Conservation (phyloP, 2,329 filamentous ascomycete genomes). For the Epichloe gansuensis region DNA sequence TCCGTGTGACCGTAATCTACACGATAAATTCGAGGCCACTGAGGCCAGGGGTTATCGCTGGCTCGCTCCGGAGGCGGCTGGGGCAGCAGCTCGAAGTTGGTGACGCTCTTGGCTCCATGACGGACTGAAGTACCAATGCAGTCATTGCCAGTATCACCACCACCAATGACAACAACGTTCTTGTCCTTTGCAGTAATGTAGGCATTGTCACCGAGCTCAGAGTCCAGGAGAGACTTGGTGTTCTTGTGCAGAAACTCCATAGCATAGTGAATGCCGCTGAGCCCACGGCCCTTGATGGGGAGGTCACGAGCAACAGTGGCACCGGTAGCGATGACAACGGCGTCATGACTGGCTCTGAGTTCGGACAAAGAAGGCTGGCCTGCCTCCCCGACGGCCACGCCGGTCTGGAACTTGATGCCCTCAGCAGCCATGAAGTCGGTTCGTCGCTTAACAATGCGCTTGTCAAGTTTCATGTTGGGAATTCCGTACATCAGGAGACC, state of each 20-base stretch:
- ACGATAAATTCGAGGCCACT: slow-evolving; percentile 95
- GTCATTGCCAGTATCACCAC: slow-evolving; percentile 95
- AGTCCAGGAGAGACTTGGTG: slow-evolving; percentile 94
- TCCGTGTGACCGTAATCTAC: slow-evolving; percentile 97
- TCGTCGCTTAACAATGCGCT: slow-evolving; percentile 89
- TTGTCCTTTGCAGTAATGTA: slow-evolving; percentile 96
- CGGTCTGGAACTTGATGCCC: slow-evolving; percentile 70
- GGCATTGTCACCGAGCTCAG: slow-evolving; percentile 64
- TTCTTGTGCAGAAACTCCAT: slow-evolving; percentile 98
- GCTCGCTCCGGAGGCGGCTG: slow-evolving; percentile 86
- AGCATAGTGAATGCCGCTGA: slow-evolving; percentile 85
- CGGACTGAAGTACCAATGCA: slow-evolving; percentile 95
- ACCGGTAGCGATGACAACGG: slow-evolving; percentile 83
- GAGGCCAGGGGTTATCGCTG: slow-evolving; percentile 92
- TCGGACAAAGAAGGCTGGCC: slow-evolving; percentile 49
- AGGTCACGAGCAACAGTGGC: slow-evolving; percentile 88
- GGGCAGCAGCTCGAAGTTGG: slow-evolving; percentile 91
- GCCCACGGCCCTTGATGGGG: slow-evolving; percentile 75
- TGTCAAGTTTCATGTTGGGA: slow-evolving; percentile 99
- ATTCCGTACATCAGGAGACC: slow-evolving; percentile 97
- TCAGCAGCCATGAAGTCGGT: slow-evolving; percentile 91
- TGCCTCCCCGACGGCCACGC: slow-evolving; percentile 65
- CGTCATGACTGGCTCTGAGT: slow-evolving; percentile 62
- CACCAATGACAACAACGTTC: slow-evolving; percentile 91
- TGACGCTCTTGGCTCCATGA: slow-evolving; percentile 88